Evolutionary conservation across 257 asterid species (phyloP).

Genomic region (Paraleonurus japonicus): DNA sequence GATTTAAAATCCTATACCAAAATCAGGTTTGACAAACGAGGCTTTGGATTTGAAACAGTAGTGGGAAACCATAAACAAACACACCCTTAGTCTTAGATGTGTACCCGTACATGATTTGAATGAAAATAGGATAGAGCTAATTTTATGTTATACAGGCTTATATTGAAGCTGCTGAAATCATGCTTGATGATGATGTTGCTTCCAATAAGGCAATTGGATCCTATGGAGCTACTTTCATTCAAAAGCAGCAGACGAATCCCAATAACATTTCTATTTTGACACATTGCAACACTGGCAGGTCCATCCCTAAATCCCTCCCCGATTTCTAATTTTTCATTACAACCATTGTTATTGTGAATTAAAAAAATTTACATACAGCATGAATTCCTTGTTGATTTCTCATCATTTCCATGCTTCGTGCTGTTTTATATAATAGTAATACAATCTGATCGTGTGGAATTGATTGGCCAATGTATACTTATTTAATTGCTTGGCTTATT

Average conservation of each 20-base stretch:
- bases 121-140: no score
- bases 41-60: no score
- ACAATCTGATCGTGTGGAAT: constrained; percentile 25
- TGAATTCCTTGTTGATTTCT: neutral
- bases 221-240: constrained; percentile 68
- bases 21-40: no score
- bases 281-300: constrained; percentile 99
- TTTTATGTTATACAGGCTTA: constrained; percentile 51
- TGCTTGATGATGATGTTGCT: constrained; percentile 89
- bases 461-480: constrained; percentile 10
- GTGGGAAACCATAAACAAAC: no score
- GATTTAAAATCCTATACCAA: no score
- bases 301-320: neutral
- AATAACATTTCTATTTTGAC: constrained; percentile 69
- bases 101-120: no score
- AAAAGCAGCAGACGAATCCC: constrained; percentile 40
- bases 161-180: constrained; percentile 75
- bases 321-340: neutral
- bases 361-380: neutral
- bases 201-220: constrained; percentile 88
- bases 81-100: no score
- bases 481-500: constrained; percentile 25
- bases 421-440: neutral
- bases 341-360: neutral
- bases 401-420: neutral